Conservation (phyloP, 495 filamentous ascomycete species). For the Neurospora sp. region DNA sequence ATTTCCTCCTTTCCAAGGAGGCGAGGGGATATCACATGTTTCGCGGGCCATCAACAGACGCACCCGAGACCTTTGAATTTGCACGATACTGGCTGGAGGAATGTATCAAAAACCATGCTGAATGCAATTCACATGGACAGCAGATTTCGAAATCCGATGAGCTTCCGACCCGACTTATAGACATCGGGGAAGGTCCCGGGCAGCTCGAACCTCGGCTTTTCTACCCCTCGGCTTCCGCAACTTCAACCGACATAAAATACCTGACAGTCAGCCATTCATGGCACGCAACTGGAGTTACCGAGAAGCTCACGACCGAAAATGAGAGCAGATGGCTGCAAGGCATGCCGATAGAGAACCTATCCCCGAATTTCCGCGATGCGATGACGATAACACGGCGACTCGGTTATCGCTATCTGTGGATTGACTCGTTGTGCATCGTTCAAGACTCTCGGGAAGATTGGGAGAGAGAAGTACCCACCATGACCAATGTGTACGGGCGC, state of each 20-base stretch:
- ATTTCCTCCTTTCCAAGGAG: not conserved
- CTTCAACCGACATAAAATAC: not conserved
- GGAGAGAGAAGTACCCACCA: not conserved
- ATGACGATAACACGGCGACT: conserved; percentile 10
- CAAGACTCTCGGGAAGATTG: conserved; percentile 4
- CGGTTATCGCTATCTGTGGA: conserved; percentile 12
- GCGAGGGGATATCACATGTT: not conserved
- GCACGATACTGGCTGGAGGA: not conserved
- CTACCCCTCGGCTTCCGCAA: not conserved
- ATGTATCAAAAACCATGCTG: not conserved
- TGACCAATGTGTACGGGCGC: not conserved
- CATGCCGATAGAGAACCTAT: not conserved
- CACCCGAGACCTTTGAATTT: not conserved
- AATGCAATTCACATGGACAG: not conserved
- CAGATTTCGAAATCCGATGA: not conserved
- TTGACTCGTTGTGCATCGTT: conserved; percentile 18
- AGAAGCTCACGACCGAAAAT: not conserved
- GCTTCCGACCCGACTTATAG: not conserved
- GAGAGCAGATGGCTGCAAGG: not conserved
- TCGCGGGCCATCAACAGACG: not conserved
- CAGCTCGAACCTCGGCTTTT: not conserved
- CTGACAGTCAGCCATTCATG: not conserved
- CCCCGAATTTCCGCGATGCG: conserved; percentile 8
- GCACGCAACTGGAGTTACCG: not conserved
- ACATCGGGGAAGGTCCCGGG: not conserved